A percentile compares a stretch with the other conserved stretches of the same genome.
phyloP scores from a whole-genome alignment of 2,329 filamentous ascomycete genomes.

The Diaporthe citri region DNA sequence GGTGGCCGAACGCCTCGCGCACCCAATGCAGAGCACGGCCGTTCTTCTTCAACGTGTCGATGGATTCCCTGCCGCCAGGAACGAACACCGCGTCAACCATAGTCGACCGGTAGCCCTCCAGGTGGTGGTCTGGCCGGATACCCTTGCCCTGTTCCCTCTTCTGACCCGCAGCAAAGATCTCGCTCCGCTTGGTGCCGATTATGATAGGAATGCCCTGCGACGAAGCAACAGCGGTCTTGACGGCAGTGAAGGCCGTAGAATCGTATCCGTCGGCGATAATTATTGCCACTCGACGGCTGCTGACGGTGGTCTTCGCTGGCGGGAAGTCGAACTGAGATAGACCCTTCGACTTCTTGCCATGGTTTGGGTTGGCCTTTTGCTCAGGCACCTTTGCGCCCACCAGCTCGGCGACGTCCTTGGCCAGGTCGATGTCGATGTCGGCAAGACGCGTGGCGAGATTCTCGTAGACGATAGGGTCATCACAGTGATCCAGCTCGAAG shows the following conservation, averaged over 20 bases:
- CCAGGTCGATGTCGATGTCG: slow-evolving; percentile 79
- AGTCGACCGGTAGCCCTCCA: slow-evolving; percentile 83
- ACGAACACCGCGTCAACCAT: slow-evolving; percentile 86
- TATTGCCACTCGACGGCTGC: slow-evolving; percentile 78
- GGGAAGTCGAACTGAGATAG: slow-evolving; percentile 78
- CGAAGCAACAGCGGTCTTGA: slow-evolving; percentile 72
- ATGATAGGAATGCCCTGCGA: slow-evolving; percentile 77
- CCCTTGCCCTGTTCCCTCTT: slow-evolving; percentile 65
- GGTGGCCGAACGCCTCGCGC: slow-evolving; percentile 83
- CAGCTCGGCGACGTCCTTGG: slow-evolving; percentile 76
- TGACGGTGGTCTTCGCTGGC: slow-evolving; percentile 74
- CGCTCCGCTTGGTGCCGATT: slow-evolving; percentile 76
- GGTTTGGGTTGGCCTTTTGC: slow-evolving; percentile 67
- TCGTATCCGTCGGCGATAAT: slow-evolving; percentile 85
- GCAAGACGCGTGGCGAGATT: slow-evolving; percentile 75
- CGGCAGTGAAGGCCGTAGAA: slow-evolving; percentile 70
- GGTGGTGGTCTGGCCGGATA: slow-evolving; percentile 79
- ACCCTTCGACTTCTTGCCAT: slow-evolving; percentile 75
- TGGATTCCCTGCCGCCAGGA: slow-evolving; percentile 75
- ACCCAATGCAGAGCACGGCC: slow-evolving; percentile 83
- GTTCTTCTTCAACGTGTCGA: slow-evolving; percentile 74
- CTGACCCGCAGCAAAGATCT: slow-evolving; percentile 73
- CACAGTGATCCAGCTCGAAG: slow-evolving; percentile 85
- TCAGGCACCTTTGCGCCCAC: slow-evolving; percentile 74
- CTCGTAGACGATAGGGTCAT: slow-evolving; percentile 81